A percentile compares a stretch with the other conserved stretches of the same genome.
These are phyloP conservation scores for Acorus calamus DNA, from an alignment of 106 monocot genomes.

Conservation along the genomic window DNA sequence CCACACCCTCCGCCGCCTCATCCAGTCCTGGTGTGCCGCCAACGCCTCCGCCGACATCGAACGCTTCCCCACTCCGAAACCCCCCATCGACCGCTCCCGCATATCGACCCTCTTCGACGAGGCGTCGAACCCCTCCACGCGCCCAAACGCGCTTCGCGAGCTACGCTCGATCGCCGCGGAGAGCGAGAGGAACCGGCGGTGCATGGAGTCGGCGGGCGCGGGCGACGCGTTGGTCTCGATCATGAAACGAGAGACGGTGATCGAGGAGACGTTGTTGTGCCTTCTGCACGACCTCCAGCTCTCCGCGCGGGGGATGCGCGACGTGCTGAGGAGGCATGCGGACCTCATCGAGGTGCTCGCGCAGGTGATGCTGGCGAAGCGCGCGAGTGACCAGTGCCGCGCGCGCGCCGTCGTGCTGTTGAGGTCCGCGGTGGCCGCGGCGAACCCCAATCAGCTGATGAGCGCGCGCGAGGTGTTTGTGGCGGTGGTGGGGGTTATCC, in stretches of 20 bases:
- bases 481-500: slow-evolving; percentile 26
- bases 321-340: not conserved
- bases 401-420: not conserved
- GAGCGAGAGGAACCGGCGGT: slow-evolving; percentile 30
- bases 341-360: not conserved
- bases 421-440: not conserved
- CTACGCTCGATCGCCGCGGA: slow-evolving; percentile 22
- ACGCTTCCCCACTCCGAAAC: slow-evolving; percentile 43
- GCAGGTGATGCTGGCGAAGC: not conserved
- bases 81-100: slow-evolving; percentile 19
- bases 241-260: slow-evolving; percentile 1
- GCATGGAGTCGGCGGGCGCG: slow-evolving; percentile 12
- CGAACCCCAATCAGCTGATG: not conserved
- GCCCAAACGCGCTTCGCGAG: slow-evolving; percentile 5
- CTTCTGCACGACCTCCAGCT: not conserved
- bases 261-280: not conserved
- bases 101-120: slow-evolving; percentile 29
- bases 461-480: slow-evolving; percentile 9
- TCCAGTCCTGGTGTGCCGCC: slow-evolving; percentile 50
- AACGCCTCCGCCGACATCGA: slow-evolving; percentile 43
- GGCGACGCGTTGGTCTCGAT: slow-evolving; percentile 33
- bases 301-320: not conserved
- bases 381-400: not conserved
- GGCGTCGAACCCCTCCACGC: not conserved
- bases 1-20: slow-evolving; percentile 18